phyloP scores from a whole-genome alignment of 768 basidiomycete species.

The Podaxis pistillaris region DNA sequence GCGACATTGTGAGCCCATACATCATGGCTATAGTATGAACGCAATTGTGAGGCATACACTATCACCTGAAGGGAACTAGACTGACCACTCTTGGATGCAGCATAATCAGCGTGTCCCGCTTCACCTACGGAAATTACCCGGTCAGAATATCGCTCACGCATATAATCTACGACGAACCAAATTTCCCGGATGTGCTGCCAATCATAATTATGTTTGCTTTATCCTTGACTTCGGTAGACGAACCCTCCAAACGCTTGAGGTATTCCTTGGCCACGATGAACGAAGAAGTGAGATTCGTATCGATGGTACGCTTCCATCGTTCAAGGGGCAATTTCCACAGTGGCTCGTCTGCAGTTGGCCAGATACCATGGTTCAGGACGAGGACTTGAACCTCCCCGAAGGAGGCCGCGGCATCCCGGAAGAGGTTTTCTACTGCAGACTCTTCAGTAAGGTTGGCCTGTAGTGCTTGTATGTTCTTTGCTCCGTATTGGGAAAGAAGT shows the following conservation, averaged over 20 bases:
- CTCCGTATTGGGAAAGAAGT: constrained; percentile 36
- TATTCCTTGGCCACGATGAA: constrained; percentile 70
- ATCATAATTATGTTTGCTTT: constrained; percentile 63
- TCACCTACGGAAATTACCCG: constrained; percentile 35
- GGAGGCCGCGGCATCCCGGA: constrained; percentile 35
- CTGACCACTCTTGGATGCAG: constrained; percentile 67
- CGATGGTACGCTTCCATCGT: constrained; percentile 62
- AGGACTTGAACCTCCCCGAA: constrained; percentile 55
- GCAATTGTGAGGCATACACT: background rate
- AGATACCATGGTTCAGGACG: constrained; percentile 63
- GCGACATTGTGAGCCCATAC: constrained; percentile 64
- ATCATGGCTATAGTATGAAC: constrained; percentile 51
- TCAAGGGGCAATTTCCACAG: constrained; percentile 57
- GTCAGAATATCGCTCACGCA: background rate
- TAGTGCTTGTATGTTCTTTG: constrained; percentile 32
- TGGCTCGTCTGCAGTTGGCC: constrained; percentile 41
- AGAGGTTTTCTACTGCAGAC: constrained; percentile 48
- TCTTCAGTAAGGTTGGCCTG: constrained; percentile 65
- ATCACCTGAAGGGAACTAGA: background rate
- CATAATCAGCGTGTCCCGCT: constrained; percentile 64
- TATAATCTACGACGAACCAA: constrained; percentile 34
- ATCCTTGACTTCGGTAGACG: constrained; percentile 40
- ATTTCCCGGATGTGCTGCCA: constrained; percentile 72
- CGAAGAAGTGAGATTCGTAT: constrained; percentile 62
- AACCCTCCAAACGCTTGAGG: constrained; percentile 42